phyloP scores from a whole-genome alignment of 2,329 filamentous ascomycete genomes.

The Hypoxylon rubiginosum region DNA sequence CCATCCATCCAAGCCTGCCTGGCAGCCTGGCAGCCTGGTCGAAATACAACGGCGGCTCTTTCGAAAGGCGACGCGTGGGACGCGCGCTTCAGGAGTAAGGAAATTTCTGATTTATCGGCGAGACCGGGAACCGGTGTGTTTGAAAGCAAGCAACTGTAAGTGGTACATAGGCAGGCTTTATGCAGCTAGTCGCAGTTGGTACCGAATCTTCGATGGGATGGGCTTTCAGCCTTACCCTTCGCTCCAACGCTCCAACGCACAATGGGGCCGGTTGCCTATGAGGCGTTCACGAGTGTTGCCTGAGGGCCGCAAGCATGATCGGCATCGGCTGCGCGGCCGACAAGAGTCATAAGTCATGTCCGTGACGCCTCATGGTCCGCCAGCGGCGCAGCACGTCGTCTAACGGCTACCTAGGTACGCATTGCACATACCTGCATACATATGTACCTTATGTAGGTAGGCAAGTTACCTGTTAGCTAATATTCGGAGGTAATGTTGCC shows the following conservation, averaged over 20 bases:
- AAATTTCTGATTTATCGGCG: slow-evolving; percentile 5
- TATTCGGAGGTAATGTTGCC: neutral
- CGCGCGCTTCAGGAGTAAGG: slow-evolving; percentile 5
- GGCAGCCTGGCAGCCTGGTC: slow-evolving; percentile 15
- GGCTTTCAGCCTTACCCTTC: slow-evolving; percentile 34
- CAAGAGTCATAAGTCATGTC: slow-evolving; percentile 4
- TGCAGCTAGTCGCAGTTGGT: slow-evolving; percentile 4
- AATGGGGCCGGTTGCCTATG: slow-evolving; percentile 15
- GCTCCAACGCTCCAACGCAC: neutral
- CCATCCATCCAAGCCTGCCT: slow-evolving; percentile 19
- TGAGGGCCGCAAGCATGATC: slow-evolving; percentile 6
- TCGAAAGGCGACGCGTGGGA: slow-evolving; percentile 7
- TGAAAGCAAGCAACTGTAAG: slow-evolving; percentile 1
- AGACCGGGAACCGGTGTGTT: slow-evolving; percentile 7
- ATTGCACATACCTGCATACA: slow-evolving; percentile 18
- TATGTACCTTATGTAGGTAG: neutral
- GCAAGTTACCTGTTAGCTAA: neutral
- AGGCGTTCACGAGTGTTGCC: slow-evolving; percentile 10
- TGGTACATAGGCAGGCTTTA: neutral
- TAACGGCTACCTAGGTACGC: neutral
- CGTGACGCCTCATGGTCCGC: slow-evolving; percentile 13
- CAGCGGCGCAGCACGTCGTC: slow-evolving; percentile 24
- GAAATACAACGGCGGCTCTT: slow-evolving; percentile 10
- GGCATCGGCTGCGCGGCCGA: slow-evolving; percentile 7
- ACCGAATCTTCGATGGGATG: slow-evolving; percentile 1